A percentile compares a stretch with the other conserved stretches of the same genome.
phyloP scores from a whole-genome alignment of 257 asterid species.

The Linderniella brevidens region DNA sequence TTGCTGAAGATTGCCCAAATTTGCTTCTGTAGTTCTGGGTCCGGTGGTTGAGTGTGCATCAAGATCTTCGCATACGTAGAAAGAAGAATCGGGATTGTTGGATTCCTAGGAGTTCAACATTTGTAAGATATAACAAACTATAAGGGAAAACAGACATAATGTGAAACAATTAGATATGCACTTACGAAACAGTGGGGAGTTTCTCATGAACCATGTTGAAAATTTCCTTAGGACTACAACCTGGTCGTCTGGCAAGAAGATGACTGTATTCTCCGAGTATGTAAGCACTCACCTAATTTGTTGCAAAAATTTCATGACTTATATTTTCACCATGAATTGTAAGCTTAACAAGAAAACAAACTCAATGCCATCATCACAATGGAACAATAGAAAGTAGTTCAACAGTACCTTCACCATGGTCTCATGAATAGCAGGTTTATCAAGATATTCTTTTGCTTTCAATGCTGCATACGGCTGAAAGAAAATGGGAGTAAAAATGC shows the following conservation, averaged over 20 bases:
- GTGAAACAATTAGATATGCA: constrained; percentile 10
- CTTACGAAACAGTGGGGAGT: constrained; percentile 79
- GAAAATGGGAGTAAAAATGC: neutral
- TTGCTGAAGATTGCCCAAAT: constrained; percentile 58
- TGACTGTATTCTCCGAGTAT: constrained; percentile 78
- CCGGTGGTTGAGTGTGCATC: constrained; percentile 76
- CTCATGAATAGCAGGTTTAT: constrained; percentile 68
- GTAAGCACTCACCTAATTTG: constrained; percentile 54
- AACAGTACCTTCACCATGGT: constrained; percentile 70
- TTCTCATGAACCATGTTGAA: constrained; percentile 56
- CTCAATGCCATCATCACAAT: neutral
- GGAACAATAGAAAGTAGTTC: neutral
- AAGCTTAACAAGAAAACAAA: neutral
- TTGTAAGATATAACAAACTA: neutral
- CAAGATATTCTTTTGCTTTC: constrained; percentile 66
- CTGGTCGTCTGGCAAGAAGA: constrained; percentile 70
- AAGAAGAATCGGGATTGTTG: constrained; percentile 64
- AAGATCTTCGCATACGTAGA: constrained; percentile 72
- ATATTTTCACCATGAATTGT: neutral
- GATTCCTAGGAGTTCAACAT: constrained; percentile 27
- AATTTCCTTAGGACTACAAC: constrained; percentile 61
- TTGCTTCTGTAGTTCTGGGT: constrained; percentile 50
- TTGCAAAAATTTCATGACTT: constrained; percentile 4
- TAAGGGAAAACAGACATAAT: constrained; percentile 5
- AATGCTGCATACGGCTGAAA: constrained; percentile 68